Evolutionary conservation across 352 stramenopile genomes (phyloP).

Genomic region (Pythium graminicola): DNA sequence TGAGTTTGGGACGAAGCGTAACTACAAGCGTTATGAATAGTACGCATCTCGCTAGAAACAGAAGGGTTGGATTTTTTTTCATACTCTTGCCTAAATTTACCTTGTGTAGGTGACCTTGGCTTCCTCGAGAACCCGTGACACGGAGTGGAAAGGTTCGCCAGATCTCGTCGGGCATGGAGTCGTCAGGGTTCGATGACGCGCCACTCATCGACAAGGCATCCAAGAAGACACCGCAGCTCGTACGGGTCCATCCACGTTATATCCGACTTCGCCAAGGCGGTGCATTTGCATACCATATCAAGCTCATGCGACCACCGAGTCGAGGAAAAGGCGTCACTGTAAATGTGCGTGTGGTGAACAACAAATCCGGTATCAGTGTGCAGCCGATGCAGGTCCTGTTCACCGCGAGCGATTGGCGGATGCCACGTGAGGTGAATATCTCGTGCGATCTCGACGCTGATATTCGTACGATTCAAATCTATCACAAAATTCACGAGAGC

Average conservation of each 20-base stretch:
- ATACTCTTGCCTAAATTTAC: constrained; percentile 1
- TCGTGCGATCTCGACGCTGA: constrained; percentile 40
- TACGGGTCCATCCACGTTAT: constrained; percentile 52
- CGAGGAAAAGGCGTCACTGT: constrained; percentile 54
- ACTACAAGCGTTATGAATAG: constrained; percentile 7
- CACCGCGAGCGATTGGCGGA: constrained; percentile 45
- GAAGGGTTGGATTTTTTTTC: background rate
- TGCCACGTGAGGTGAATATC: constrained; percentile 40
- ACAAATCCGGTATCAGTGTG: constrained; percentile 49
- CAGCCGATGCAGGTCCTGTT: constrained; percentile 43
- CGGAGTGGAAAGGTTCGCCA: background rate
- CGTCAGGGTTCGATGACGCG: background rate
- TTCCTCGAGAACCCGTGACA: background rate
- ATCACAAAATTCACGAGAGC: constrained; percentile 59
- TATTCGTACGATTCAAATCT: constrained; percentile 59
- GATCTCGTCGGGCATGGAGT: background rate
- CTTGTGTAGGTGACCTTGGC: background rate
- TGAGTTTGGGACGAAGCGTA: constrained; percentile 18
- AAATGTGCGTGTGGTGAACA: constrained; percentile 54
- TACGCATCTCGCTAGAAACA: background rate
- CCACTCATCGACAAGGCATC: constrained; percentile 11
- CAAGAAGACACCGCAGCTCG: constrained; percentile 34
- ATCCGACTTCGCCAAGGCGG: constrained; percentile 55
- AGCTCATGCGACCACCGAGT: constrained; percentile 39
- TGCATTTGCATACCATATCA: constrained; percentile 57